Evolutionary conservation across 768 basidiomycete species (phyloP).

Genomic region (Termitomyces sp.): DNA sequence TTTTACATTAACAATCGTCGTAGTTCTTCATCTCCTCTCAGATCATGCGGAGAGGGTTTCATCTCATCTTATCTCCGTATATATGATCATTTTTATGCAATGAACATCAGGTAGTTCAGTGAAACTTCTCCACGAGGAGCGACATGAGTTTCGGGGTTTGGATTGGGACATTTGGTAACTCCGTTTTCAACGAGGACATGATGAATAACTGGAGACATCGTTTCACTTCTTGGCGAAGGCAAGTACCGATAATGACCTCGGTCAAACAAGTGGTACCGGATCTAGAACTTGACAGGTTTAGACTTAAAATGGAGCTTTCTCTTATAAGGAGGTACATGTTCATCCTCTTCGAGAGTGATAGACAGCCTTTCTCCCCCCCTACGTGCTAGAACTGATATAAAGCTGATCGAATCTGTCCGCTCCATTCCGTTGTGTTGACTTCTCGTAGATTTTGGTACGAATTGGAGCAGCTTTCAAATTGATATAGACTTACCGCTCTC

Average conservation of each 20-base stretch:
- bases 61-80: constrained; percentile 24
- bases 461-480: neutral
- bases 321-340: neutral
- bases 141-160: neutral
- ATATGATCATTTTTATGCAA: neutral
- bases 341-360: neutral
- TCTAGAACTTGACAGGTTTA: neutral
- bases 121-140: neutral
- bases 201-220: neutral
- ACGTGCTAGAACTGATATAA: neutral
- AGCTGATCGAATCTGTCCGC: neutral
- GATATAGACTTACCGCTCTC: neutral
- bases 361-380: neutral
- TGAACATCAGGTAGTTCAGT: neutral
- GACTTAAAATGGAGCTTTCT: neutral
- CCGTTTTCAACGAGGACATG: neutral
- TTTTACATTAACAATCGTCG: neutral
- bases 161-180: neutral
- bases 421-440: neutral
- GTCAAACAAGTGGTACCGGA: neutral
- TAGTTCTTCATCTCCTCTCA: neutral
- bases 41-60: constrained; percentile 32
- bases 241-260: neutral
- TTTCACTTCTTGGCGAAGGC: neutral
- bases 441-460: neutral